A percentile compares a stretch with the other conserved stretches of the same genome.
These are phyloP conservation scores for Ananas comosus DNA, from an alignment of 176 grass and related monocot species.

Conservation along the genomic window DNA sequence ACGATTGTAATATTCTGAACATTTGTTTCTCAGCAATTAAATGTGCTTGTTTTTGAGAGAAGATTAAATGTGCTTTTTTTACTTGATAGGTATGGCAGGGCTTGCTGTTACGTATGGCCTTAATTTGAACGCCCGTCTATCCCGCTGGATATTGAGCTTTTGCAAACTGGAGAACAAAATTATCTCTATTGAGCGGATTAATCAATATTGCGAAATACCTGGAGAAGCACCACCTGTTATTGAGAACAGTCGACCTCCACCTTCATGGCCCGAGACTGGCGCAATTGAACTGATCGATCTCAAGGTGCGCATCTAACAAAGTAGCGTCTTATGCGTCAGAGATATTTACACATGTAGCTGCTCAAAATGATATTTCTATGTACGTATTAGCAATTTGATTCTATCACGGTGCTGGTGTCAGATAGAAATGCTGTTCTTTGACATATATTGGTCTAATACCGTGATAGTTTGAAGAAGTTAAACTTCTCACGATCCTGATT, in stretches of 20 bases:
- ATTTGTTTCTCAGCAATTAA: background rate
- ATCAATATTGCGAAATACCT: constrained; percentile 87
- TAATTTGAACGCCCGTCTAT: constrained; percentile 92
- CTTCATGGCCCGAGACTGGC: constrained; percentile 68
- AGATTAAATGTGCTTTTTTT: constrained; percentile 3
- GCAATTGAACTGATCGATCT: constrained; percentile 86
- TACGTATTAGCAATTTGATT: too few species aligned
- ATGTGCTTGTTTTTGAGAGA: background rate
- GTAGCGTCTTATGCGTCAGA: background rate
- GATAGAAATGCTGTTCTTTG: too few species aligned
- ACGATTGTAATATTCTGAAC: too few species aligned
- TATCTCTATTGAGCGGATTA: constrained; percentile 94
- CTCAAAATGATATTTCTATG: constrained; percentile 12
- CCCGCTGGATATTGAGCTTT: constrained; percentile 97
- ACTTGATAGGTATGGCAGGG: constrained; percentile 84
- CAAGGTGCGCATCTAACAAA: constrained; percentile 33
- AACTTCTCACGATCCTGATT: too few species aligned
- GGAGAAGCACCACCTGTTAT: constrained; percentile 69
- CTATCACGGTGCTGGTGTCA: too few species aligned
- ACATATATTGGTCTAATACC: too few species aligned
- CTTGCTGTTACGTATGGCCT: constrained; percentile 89
- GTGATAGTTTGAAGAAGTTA: too few species aligned
- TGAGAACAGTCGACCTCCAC: constrained; percentile 40
- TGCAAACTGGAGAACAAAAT: constrained; percentile 98
- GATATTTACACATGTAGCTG: background rate